Percentiles rank a stretch among this genome's conserved stretches.
Conservation (phyloP, 2,329 filamentous ascomycete genomes). For the Bipolaris gigantea region DNA sequence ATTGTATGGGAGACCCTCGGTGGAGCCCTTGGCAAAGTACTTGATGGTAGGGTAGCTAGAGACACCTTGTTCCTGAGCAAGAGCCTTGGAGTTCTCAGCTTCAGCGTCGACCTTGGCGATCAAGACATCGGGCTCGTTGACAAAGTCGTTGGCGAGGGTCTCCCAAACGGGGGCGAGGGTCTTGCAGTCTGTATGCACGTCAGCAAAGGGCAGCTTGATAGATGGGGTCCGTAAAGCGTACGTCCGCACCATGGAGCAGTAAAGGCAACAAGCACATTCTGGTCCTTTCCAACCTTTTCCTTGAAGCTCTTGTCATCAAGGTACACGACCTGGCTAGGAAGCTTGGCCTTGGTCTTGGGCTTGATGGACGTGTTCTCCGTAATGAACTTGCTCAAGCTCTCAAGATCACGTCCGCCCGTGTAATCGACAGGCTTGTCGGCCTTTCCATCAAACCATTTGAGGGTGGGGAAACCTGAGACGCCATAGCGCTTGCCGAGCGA, state of each 20-base stretch:
- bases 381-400: slow-evolving; percentile 79
- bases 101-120: slow-evolving; percentile 97
- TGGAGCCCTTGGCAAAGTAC: slow-evolving; percentile 88
- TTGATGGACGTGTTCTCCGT: slow-evolving; percentile 83
- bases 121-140: slow-evolving; percentile 73
- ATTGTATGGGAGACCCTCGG: slow-evolving; percentile 69
- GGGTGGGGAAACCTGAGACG: slow-evolving; percentile 90
- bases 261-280: slow-evolving; percentile 92
- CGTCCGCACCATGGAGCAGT: slow-evolving; percentile 98
- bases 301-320: slow-evolving; percentile 80
- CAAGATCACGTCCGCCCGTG: slow-evolving; percentile 81
- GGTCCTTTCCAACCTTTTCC: slow-evolving; percentile 75
- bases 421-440: slow-evolving; percentile 84
- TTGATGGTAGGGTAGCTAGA: slow-evolving; percentile 95
- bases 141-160: slow-evolving; percentile 78
- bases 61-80: slow-evolving; percentile 75
- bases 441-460: slow-evolving; percentile 98
- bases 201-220: slow-evolving; percentile 3
- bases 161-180: slow-evolving; percentile 89
- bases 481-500: slow-evolving; percentile 82
- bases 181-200: slow-evolving; percentile 79
- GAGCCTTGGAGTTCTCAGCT: slow-evolving; percentile 78
- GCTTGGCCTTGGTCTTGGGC: slow-evolving; percentile 72
- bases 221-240: slow-evolving; percentile 57
- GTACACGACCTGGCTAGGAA: slow-evolving; percentile 75